phyloP scores from a whole-genome alignment of 768 basidiomycete species.

The Crassisporium funariophilum region DNA sequence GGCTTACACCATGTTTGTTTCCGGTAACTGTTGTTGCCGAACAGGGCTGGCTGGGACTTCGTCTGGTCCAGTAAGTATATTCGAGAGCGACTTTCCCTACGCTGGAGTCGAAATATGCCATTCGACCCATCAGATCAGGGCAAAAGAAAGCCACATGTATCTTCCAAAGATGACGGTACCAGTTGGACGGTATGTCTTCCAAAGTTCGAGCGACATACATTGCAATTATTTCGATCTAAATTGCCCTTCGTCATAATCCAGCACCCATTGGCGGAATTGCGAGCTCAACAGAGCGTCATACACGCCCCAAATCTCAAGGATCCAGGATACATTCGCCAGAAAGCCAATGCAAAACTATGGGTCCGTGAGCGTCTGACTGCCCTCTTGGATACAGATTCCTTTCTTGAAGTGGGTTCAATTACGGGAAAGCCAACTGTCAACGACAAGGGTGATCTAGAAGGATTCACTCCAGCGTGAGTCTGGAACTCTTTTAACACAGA shows the following conservation, averaged over 20 bases:
- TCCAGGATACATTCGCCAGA: constrained; percentile 42
- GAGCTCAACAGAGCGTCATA: constrained; percentile 33
- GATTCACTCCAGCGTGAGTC: constrained; percentile 39
- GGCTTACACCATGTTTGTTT: too few relatives aligned
- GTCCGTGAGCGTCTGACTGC: constrained; percentile 39
- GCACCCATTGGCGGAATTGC: constrained; percentile 32
- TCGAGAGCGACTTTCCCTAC: neutral
- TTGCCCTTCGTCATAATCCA: constrained; percentile 8
- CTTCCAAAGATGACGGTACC: constrained; percentile 24
- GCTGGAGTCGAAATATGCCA: too few relatives aligned
- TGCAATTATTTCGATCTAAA: neutral
- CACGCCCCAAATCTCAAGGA: constrained; percentile 35
- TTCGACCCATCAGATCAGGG: constrained; percentile 7
- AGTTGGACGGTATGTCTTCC: constrained; percentile 33
- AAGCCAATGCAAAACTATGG: constrained; percentile 40
- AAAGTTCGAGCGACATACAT: neutral
- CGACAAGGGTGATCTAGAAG: constrained; percentile 29
- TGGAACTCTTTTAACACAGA: neutral
- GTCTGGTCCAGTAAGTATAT: neutral
- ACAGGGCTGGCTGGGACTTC: neutral
- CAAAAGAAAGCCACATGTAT: too few relatives aligned
- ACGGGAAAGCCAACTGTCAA: constrained; percentile 36
- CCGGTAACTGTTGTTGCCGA: constrained; percentile 20
- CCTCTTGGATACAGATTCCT: constrained; percentile 35
- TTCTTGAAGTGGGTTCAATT: constrained; percentile 38